These are phyloP conservation scores for Straminergon stramineum DNA, from an alignment of 225 moss, liverwort and hornwort species.

Conservation along the genomic window DNA sequence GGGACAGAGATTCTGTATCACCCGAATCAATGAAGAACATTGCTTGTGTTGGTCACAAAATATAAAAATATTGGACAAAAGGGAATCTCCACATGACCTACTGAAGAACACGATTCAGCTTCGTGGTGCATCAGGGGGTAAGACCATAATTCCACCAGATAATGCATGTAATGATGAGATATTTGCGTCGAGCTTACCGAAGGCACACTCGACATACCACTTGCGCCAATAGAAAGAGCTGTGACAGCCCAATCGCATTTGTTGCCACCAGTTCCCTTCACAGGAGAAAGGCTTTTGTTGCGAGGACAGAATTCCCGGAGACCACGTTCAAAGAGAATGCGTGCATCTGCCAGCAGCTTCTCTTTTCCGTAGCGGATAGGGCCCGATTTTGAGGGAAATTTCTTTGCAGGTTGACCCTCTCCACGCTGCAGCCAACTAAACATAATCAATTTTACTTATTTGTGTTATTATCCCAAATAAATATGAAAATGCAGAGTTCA, in stretches of 20 bases:
- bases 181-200: slow-evolving; percentile 23
- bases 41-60: background rate
- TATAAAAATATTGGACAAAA: no score
- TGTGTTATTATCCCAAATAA: background rate
- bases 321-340: slow-evolving; percentile 64
- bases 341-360: slow-evolving; percentile 63
- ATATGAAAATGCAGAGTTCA: background rate
- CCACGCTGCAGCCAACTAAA: slow-evolving; percentile 21
- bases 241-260: slow-evolving; percentile 67
- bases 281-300: slow-evolving; percentile 52
- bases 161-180: background rate
- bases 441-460: background rate
- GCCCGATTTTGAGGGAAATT: slow-evolving; percentile 79
- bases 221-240: slow-evolving; percentile 63
- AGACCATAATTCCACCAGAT: background rate
- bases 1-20: background rate
- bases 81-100: background rate
- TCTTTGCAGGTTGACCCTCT: slow-evolving; percentile 41
- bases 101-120: background rate
- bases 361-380: slow-evolving; percentile 73
- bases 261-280: slow-evolving; percentile 27
- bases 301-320: slow-evolving; percentile 66
- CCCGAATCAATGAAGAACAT: background rate
- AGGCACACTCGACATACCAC: slow-evolving; percentile 47
- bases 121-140: background rate